Evolutionary conservation across 768 basidiomycete genomes (phyloP).

Genomic region (Termitomyces sp.): DNA sequence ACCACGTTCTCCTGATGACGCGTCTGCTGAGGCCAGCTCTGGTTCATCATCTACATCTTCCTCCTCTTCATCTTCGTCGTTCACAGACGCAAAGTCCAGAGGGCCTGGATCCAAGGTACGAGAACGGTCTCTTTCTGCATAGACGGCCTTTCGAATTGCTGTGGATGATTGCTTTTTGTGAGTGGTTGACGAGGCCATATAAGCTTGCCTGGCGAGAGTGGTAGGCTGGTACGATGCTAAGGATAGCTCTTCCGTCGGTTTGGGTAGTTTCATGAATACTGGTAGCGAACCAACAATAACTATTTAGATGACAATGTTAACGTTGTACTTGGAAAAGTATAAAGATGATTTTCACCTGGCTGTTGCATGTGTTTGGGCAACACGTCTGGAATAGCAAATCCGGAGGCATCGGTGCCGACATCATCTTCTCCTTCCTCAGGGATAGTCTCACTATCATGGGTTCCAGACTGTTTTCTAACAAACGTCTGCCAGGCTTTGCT

Average conservation of each 20-base stretch:
- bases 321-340: neutral
- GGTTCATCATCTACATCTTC: conserved; percentile 18
- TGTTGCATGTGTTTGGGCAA: conserved; percentile 5
- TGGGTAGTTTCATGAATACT: conserved; percentile 47
- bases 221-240: conserved; percentile 59
- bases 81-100: conserved; percentile 54
- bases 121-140: conserved; percentile 64
- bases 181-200: conserved; percentile 26
- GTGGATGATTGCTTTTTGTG: conserved; percentile 37
- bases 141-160: conserved; percentile 55
- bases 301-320: neutral
- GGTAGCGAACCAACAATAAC: conserved; percentile 50
- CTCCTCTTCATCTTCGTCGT: conserved; percentile 43
- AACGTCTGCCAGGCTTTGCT: conserved; percentile 65
- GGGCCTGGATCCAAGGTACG: conserved; percentile 68
- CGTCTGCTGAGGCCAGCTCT: conserved; percentile 17
- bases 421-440: conserved; percentile 29
- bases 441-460: conserved; percentile 16
- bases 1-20: conserved; percentile 41
- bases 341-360: neutral
- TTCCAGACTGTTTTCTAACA: conserved; percentile 34
- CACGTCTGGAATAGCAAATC: conserved; percentile 10
- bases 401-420: conserved; percentile 7
- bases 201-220: conserved; percentile 37
- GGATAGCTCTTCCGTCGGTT: conserved; percentile 36